Conservation (phyloP, 495 filamentous ascomycete species). For the Alectoria sarmentosa region DNA sequence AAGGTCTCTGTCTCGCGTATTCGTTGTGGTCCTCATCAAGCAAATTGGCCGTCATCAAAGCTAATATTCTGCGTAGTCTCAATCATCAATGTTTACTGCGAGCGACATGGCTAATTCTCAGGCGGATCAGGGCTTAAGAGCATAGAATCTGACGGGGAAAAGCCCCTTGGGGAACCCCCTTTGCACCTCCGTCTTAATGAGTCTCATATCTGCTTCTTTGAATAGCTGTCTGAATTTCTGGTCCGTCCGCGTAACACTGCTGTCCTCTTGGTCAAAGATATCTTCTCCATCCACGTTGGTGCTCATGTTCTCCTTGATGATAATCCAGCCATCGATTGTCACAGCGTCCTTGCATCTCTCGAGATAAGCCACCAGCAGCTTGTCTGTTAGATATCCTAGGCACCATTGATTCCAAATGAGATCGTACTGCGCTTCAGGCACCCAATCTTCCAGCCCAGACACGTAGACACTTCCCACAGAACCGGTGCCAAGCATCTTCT, state of each 20-base stretch:
- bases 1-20: not conserved
- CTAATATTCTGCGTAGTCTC: not conserved
- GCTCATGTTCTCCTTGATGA: constrained; percentile 84
- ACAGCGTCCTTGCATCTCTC: constrained; percentile 51
- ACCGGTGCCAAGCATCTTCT: constrained; percentile 31
- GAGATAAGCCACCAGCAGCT: constrained; percentile 62
- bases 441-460: constrained; percentile 69
- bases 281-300: constrained; percentile 48
- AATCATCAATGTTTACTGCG: not conserved
- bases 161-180: constrained; percentile 60
- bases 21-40: not conserved
- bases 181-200: constrained; percentile 69
- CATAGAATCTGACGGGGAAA: constrained; percentile 66
- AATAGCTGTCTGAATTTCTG: constrained; percentile 64
- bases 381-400: constrained; percentile 81
- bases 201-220: constrained; percentile 54
- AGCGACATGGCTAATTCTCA: not conserved
- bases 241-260: constrained; percentile 72
- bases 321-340: constrained; percentile 48
- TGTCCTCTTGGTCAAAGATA: constrained; percentile 71
- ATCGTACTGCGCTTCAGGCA: constrained; percentile 50
- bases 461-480: constrained; percentile 60
- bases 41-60: not conserved
- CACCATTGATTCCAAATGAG: constrained; percentile 82
- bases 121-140: constrained; percentile 33